phyloP scores from a whole-genome alignment of 345 rosid genomes.

The Trapa incisa region DNA sequence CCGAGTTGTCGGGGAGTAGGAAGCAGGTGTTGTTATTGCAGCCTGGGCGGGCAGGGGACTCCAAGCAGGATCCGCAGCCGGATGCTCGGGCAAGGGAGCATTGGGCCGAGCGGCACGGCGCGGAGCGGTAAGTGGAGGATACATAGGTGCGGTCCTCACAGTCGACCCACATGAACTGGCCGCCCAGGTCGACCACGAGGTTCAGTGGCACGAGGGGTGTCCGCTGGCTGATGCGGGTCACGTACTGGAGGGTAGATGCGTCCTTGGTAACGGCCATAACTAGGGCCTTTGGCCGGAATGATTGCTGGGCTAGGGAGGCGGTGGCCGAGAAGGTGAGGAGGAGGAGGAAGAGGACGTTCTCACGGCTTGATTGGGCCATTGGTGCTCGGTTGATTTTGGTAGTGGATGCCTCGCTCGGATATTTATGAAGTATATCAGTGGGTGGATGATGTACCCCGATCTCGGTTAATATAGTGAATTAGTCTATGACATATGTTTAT shows the following conservation, averaged over 20 bases:
- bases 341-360: not conserved
- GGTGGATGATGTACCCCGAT: too few species aligned
- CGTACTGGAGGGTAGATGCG: slow-evolving; percentile 23
- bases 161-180: slow-evolving; percentile 32
- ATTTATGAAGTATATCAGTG: too few species aligned
- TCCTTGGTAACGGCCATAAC: slow-evolving; percentile 29
- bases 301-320: slow-evolving; percentile 6
- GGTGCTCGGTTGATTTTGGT: too few species aligned
- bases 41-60: slow-evolving; percentile 40
- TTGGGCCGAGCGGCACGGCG: slow-evolving; percentile 42
- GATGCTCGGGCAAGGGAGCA: slow-evolving; percentile 39
- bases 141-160: slow-evolving; percentile 24
- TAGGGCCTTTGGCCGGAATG: slow-evolving; percentile 29
- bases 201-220: slow-evolving; percentile 25
- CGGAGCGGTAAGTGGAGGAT: slow-evolving; percentile 37
- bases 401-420: too few species aligned
- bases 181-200: slow-evolving; percentile 33
- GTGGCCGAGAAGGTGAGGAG: not conserved
- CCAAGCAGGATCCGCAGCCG: slow-evolving; percentile 33
- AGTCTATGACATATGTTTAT: too few species aligned
- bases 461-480: too few species aligned
- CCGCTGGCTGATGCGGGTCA: slow-evolving; percentile 23
- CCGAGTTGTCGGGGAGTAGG: slow-evolving; percentile 31
- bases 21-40: slow-evolving; percentile 63
- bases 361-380: too few species aligned